phyloP scores from a whole-genome alignment of 768 basidiomycete genomes.

The Macrocybe gigantea region DNA sequence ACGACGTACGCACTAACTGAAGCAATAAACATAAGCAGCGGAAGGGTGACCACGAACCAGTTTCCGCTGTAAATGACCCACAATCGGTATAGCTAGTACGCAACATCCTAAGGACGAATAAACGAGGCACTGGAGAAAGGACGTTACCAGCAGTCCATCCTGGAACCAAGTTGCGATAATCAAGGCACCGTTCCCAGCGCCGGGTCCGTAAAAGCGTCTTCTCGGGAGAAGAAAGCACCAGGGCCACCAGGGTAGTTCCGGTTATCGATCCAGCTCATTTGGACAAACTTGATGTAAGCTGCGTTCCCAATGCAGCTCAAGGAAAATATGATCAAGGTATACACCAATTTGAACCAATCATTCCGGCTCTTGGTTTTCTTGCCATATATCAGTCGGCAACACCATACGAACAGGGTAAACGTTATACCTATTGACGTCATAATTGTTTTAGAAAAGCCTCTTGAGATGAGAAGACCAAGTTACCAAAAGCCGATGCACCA shows the following conservation, averaged over 20 bases:
- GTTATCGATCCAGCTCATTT: slow-evolving; percentile 28
- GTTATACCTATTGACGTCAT: no score
- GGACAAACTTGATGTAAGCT: slow-evolving; percentile 8
- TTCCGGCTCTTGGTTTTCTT: no score
- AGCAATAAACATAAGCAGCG: slow-evolving; percentile 27
- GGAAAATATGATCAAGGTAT: no score
- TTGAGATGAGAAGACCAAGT: no score
- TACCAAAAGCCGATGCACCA: no score
- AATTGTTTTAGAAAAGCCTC: no score
- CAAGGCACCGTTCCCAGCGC: slow-evolving; percentile 19
- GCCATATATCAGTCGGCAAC: no score
- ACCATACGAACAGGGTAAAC: no score
- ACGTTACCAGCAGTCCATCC: slow-evolving; percentile 35
- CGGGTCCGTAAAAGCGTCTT: no score
- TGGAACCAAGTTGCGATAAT: slow-evolving; percentile 32
- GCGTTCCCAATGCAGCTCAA: no score
- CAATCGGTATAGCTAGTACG: slow-evolving; percentile 40
- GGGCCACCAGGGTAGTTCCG: slow-evolving; percentile 28
- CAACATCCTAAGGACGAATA: slow-evolving; percentile 27
- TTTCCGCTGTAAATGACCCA: slow-evolving; percentile 18
- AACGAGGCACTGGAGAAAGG: not conserved
- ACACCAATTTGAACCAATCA: no score
- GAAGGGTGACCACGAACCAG: slow-evolving; percentile 27
- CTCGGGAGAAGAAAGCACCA: slow-evolving; percentile 27
- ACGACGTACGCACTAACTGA: slow-evolving; percentile 30